Base-by-base conservation (phyloP, 1,284 basidiomycete genomes). In the Phellopilus nigrolimitatus region DNA sequence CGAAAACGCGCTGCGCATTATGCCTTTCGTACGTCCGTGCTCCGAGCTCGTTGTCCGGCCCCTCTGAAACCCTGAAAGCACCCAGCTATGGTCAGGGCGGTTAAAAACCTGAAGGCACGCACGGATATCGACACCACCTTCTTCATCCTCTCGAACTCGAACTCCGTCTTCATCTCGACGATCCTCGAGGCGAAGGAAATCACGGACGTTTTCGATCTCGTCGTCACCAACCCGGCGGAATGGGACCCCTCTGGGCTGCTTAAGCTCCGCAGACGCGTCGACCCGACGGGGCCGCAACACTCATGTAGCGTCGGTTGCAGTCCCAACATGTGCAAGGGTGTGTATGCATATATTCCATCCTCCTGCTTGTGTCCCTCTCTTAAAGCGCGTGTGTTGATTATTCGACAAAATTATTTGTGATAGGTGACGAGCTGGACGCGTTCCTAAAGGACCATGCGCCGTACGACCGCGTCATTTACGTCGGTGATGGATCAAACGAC, bases 281-380 rank as follows among this genome's bases (percentile, higher is more conserved):
- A 86, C 48, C 86, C 89, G 12, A 65, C 73, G 36, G 85, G 80
- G 1, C 81, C 82, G 4, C 94, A 95, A 61, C 97, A 99, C 67
- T 66, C 63, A 1, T 99, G 95, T 71, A 75, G 72, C 47, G 77
- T 97, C 48, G 95, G 95, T 12, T 99, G 95, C 73, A 85, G 85
- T 53, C 80, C 89, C 8, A 99, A 99, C 72, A 97, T 99, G 94
- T 99, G 95, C 77, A 99, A 99, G 76, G 95, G 90, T 84, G 30
- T 52, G 61, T 54, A n/a, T n/a, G n/a, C 22, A 3, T 28, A 28
- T 19, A 12, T 28, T 28, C 27, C 24, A 22, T 30, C 28, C 13
- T 7, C 13, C 15, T 37, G 17, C 10, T 12, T 41, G 22, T 37
- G 28, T 19, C 25, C 31, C 39, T 51, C 30, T n/a, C n/a, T n/a